A percentile compares a stretch with the other conserved stretches of the same genome.
Conservation (phyloP, 768 basidiomycete species). For the Pleurotus pulmonarius region DNA sequence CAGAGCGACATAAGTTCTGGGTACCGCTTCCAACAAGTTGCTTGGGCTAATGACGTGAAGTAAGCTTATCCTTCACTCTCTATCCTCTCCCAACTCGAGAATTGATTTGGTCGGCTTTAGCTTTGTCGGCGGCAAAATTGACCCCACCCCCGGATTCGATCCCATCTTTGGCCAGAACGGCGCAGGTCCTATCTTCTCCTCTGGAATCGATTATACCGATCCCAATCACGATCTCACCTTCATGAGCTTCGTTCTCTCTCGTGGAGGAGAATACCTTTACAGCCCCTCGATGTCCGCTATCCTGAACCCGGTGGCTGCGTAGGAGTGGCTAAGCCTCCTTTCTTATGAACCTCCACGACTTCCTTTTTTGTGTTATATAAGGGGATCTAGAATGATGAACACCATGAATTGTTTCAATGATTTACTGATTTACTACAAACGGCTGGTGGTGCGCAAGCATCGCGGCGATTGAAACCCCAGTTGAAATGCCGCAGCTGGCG, state of each 20-base stretch:
- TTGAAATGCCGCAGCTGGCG: no score
- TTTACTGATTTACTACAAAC: no score
- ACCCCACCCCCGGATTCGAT: not conserved
- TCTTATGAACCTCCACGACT: no score
- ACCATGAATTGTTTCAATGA: no score
- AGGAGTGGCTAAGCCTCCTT: not conserved
- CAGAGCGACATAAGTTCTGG: constrained; percentile 2
- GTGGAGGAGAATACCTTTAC: not conserved
- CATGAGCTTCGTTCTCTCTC: not conserved
- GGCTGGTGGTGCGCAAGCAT: no score
- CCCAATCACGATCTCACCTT: not conserved
- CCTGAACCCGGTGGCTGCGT: not conserved
- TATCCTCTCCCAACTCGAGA: not conserved
- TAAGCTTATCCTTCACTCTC: not conserved
- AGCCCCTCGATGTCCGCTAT: not conserved
- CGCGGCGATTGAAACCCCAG: no score
- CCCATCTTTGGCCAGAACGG: not conserved
- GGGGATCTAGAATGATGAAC: no score
- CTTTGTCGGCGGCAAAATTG: not conserved
- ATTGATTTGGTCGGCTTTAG: not conserved
- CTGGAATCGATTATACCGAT: not conserved
- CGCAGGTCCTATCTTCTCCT: not conserved
- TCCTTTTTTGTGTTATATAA: no score
- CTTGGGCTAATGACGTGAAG: constrained; percentile 1
- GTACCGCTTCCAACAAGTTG: constrained; percentile 4